phyloP scores from a whole-genome alignment of 2,329 filamentous ascomycete species.

The Colletotrichum somersetense region DNA sequence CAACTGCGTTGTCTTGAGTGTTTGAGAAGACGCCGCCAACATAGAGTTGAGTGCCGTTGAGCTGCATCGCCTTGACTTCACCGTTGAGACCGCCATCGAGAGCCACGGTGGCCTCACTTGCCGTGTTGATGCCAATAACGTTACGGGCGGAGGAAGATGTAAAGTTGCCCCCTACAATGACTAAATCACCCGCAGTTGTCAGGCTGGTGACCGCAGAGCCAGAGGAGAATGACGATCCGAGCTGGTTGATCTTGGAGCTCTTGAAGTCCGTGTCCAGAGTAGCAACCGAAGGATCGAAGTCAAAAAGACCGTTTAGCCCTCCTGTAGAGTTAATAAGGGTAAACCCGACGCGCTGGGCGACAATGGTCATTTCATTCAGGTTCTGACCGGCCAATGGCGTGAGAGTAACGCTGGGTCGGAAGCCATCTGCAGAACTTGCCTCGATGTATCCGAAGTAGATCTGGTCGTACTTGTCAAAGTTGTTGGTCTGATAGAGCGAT shows the following conservation, averaged over 20 bases:
- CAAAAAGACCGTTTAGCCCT: conserved; percentile 89
- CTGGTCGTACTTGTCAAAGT: conserved; percentile 96
- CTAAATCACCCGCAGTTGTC: conserved; percentile 71
- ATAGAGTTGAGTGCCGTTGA: conserved; percentile 76
- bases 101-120: conserved; percentile 71
- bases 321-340: conserved; percentile 79
- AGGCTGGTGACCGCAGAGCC: conserved; percentile 79
- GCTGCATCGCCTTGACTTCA: conserved; percentile 78
- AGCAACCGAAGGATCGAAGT: conserved; percentile 79
- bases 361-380: conserved; percentile 76
- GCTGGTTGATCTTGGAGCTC: conserved; percentile 80
- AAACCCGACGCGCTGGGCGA: conserved; percentile 91
- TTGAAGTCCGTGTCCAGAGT: conserved; percentile 73
- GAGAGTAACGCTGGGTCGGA: conserved; percentile 85
- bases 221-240: conserved; percentile 76
- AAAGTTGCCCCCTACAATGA: conserved; percentile 89
- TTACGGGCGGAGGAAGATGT: conserved; percentile 76
- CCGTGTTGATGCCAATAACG: conserved; percentile 78
- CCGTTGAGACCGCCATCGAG: conserved; percentile 83
- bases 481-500: conserved; percentile 88
- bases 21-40: conserved; percentile 88
- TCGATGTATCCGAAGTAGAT: conserved; percentile 91
- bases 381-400: conserved; percentile 75
- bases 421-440: conserved; percentile 72
- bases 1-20: conserved; percentile 70